Evolutionary conservation across 306 rosid genomes (phyloP).

Genomic region (Fagus crenata): DNA sequence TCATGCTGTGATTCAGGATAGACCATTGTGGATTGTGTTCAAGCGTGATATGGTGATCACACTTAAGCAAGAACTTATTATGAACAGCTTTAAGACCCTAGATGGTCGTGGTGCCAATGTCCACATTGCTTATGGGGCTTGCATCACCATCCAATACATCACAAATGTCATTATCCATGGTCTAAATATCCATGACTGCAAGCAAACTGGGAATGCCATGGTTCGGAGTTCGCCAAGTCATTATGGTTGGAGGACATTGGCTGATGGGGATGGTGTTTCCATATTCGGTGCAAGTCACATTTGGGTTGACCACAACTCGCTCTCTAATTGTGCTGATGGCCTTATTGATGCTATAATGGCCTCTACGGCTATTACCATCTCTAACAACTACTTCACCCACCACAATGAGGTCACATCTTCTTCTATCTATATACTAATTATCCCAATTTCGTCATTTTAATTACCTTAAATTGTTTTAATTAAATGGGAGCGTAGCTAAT

Average conservation of each 20-base stretch:
- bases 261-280: slow-evolving; percentile 89
- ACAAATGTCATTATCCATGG: slow-evolving; percentile 93
- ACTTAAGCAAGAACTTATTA: slow-evolving; percentile 76
- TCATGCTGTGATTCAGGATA: slow-evolving; percentile 83
- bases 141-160: slow-evolving; percentile 81
- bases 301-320: slow-evolving; percentile 92
- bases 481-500: background rate
- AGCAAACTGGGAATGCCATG: slow-evolving; percentile 89
- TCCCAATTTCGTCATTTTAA: background rate
- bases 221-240: slow-evolving; percentile 92
- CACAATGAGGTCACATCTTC: slow-evolving; percentile 70
- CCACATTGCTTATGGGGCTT: slow-evolving; percentile 86
- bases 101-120: slow-evolving; percentile 87
- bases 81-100: slow-evolving; percentile 98
- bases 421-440: too few species aligned
- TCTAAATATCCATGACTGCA: slow-evolving; percentile 79
- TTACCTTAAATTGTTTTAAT: background rate
- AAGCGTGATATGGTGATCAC: slow-evolving; percentile 96
- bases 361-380: slow-evolving; percentile 86
- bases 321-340: slow-evolving; percentile 84
- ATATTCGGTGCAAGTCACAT: slow-evolving; percentile 81
- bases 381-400: slow-evolving; percentile 87
- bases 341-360: slow-evolving; percentile 91
- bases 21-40: slow-evolving; percentile 92
- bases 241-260: slow-evolving; percentile 92